These are phyloP conservation scores for Potentilla sterilis DNA, from an alignment of 306 rosid genomes.

Conservation along the genomic window DNA sequence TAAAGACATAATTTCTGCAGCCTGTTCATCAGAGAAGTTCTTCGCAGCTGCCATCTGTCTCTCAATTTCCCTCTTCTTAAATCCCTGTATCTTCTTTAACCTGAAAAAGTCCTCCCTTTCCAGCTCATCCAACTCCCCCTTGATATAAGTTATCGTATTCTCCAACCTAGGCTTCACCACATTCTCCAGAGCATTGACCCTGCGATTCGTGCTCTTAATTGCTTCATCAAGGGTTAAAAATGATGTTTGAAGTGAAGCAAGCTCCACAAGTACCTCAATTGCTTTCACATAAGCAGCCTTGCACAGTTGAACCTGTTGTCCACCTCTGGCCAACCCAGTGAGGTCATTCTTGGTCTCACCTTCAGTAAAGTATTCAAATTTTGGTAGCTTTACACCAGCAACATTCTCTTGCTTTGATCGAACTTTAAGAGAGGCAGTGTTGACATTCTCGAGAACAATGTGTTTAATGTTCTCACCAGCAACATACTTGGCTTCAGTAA, in stretches of 20 bases:
- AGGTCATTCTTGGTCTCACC: conserved; percentile 84
- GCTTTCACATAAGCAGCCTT: conserved; percentile 83
- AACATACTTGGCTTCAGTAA: conserved; percentile 88
- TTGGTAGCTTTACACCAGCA: conserved; percentile 93
- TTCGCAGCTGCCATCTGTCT: conserved; percentile 51
- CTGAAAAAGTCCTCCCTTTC: conserved; percentile 97
- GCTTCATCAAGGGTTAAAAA: conserved; percentile 91
- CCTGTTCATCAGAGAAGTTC: conserved; percentile 52
- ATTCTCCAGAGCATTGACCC: conserved; percentile 90
- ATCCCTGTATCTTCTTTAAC: conserved; percentile 92
- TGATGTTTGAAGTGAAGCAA: conserved; percentile 93
- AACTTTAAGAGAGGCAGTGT: conserved; percentile 69
- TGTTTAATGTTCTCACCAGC: conserved; percentile 93
- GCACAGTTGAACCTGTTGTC: conserved; percentile 90
- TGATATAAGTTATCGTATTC: conserved; percentile 80
- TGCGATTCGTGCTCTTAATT: conserved; percentile 88
- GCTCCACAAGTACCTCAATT: conserved; percentile 92
- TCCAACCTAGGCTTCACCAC: conserved; percentile 87
- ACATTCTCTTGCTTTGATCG: conserved; percentile 82
- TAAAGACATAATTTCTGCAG: conserved; percentile 48
- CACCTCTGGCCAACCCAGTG: conserved; percentile 92
- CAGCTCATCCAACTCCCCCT: conserved; percentile 90
- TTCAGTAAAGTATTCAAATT: conserved; percentile 67
- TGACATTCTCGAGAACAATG: conserved; percentile 81
- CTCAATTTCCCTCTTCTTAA: conserved; percentile 78